Percentiles rank a stretch among this genome's conserved stretches.
Conservation (phyloP, 352 stramenopile genomes). For the Aphanomyces euteiches region DNA sequence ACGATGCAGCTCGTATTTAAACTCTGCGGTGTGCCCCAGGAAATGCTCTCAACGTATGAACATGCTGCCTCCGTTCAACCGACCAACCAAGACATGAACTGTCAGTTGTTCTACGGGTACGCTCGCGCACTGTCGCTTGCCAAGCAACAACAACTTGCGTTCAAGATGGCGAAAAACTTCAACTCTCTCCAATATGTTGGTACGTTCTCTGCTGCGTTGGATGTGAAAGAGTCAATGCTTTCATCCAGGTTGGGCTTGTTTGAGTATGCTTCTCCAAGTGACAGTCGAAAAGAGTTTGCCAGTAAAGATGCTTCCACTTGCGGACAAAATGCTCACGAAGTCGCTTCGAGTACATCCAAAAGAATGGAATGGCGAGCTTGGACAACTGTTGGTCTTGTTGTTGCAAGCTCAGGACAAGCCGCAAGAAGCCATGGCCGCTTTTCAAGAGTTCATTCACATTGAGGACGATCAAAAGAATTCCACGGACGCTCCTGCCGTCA, state of each 20-base stretch:
- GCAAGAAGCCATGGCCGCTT: constrained; percentile 56
- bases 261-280: constrained; percentile 84
- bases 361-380: constrained; percentile 57
- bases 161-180: constrained; percentile 85
- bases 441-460: constrained; percentile 56
- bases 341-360: constrained; percentile 49
- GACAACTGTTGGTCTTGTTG: constrained; percentile 67
- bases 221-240: not conserved
- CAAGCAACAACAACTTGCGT: constrained; percentile 83
- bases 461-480: constrained; percentile 17
- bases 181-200: constrained; percentile 62
- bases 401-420: constrained; percentile 70
- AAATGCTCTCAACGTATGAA: constrained; percentile 79
- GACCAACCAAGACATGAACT: constrained; percentile 66
- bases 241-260: constrained; percentile 54
- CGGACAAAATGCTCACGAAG: constrained; percentile 79
- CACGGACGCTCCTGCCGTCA: constrained; percentile 22
- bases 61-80: constrained; percentile 39
- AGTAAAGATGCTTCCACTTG: constrained; percentile 67
- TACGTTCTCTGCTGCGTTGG: not conserved
- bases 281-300: constrained; percentile 44
- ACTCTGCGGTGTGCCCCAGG: constrained; percentile 56
- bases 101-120: constrained; percentile 70
- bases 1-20: constrained; percentile 85
- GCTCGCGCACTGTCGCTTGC: constrained; percentile 59